A percentile compares a stretch with the other conserved stretches of the same genome.
Evolutionary conservation across 441 rosid species (phyloP).

Genomic region (Bruguiera hainesii): DNA sequence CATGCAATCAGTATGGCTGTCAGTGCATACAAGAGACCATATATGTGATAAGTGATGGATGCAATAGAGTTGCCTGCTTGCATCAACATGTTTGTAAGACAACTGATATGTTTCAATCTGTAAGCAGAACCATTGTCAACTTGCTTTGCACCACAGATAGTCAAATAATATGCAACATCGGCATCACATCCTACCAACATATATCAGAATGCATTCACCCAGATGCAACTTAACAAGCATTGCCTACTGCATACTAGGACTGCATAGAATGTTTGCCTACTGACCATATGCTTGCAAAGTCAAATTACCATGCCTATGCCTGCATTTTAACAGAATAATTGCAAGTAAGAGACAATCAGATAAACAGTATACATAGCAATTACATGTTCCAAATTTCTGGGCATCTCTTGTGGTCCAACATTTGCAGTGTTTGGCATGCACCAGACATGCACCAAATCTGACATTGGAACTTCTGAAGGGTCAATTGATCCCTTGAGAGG

Average conservation of each 20-base stretch:
- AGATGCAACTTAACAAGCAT: too few relatives aligned
- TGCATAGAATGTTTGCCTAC: background rate
- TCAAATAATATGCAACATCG: background rate
- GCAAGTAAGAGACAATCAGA: background rate
- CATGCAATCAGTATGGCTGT: too few relatives aligned
- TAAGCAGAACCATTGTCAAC: conserved; percentile 5
- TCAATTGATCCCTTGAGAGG: conserved; percentile 50
- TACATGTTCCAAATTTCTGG: conserved; percentile 77
- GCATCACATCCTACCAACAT: background rate
- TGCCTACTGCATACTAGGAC: background rate
- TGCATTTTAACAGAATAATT: too few relatives aligned
- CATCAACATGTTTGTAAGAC: background rate
- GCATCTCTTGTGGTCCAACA: conserved; percentile 79
- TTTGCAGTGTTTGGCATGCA: conserved; percentile 85
- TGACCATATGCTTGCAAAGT: background rate
- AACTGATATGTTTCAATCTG: background rate
- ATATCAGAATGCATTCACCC: too few relatives aligned
- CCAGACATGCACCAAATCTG: conserved; percentile 80
- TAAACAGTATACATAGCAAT: conserved; percentile 12
- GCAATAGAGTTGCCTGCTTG: background rate
- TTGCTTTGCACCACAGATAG: background rate
- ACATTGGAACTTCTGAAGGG: conserved; percentile 60
- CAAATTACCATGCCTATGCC: background rate
- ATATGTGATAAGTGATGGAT: background rate
- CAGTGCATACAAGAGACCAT: background rate